Evolutionary conservation across 306 rosid species (phyloP).

Genomic region (Rosa rugosa): DNA sequence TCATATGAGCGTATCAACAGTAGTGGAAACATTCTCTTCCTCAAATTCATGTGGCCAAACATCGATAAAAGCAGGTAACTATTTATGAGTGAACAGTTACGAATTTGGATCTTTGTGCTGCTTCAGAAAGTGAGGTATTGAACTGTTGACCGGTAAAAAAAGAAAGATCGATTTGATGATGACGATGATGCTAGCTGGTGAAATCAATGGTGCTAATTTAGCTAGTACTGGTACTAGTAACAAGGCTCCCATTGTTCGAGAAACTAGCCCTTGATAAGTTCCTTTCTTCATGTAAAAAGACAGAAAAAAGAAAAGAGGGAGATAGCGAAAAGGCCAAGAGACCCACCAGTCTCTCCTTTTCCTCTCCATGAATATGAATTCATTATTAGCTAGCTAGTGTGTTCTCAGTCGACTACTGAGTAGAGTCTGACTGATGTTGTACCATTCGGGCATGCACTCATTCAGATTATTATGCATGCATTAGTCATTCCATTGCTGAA

Average conservation of each 20-base stretch:
- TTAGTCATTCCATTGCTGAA: constrained; percentile 47
- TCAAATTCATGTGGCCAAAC: constrained; percentile 26
- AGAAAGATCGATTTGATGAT: background rate
- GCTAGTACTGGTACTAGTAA: constrained; percentile 13
- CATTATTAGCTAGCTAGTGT: constrained; percentile 4
- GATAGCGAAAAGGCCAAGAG: constrained; percentile 38
- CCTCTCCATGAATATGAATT: constrained; percentile 20
- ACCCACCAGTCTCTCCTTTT: constrained; percentile 20
- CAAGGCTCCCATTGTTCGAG: constrained; percentile 67
- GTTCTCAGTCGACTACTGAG: constrained; percentile 9
- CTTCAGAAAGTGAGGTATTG: constrained; percentile 22
- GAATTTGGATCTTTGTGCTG: constrained; percentile 42
- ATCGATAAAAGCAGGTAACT: constrained; percentile 34
- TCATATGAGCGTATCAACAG: constrained; percentile 41
- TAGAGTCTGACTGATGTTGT: constrained; percentile 7
- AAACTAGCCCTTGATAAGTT: constrained; percentile 52
- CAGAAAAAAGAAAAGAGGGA: constrained; percentile 33
- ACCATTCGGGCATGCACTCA: constrained; percentile 1
- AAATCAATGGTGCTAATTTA: background rate
- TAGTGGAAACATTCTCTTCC: constrained; percentile 43
- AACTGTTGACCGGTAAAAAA: constrained; percentile 15
- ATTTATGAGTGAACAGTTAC: constrained; percentile 48
- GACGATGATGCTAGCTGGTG: background rate
- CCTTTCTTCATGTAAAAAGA: constrained; percentile 68
- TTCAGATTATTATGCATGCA: constrained; percentile 47